phyloP scores from a whole-genome alignment of 192 early-diverging fungal genomes.

The Spizellomyces punctatus region DNA sequence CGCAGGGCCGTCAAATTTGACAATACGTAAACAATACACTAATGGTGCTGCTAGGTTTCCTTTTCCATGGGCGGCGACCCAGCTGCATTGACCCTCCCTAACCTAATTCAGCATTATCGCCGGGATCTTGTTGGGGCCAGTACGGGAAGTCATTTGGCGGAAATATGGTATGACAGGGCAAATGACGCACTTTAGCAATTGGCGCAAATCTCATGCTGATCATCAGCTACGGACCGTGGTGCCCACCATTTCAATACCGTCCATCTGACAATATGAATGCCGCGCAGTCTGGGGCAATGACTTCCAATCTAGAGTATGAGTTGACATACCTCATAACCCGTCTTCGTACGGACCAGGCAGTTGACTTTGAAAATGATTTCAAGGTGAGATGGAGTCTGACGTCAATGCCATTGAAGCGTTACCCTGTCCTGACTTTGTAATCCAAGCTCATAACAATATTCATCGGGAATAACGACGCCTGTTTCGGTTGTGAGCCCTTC shows the following conservation, averaged over 20 bases:
- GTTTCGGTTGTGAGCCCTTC: conserved; percentile 41
- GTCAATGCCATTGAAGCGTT: not conserved
- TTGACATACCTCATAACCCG: conserved; percentile 46
- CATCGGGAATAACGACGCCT: conserved; percentile 63
- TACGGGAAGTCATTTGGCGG: conserved; percentile 47
- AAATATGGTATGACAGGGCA: conserved; percentile 47
- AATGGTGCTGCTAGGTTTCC: conserved; percentile 1
- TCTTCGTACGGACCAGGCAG: conserved; percentile 30
- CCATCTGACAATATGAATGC: conserved; percentile 48
- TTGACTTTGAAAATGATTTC: conserved; percentile 46
- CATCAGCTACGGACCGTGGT: conserved; percentile 34
- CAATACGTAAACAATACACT: not conserved
- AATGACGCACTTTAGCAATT: no score
- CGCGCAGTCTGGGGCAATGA: conserved; percentile 58
- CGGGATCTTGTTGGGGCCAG: conserved; percentile 40
- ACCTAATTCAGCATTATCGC: conserved; percentile 47
- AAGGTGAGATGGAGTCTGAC: conserved; percentile 23
- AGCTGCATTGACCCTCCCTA: conserved; percentile 45
- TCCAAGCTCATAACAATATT: conserved; percentile 55
- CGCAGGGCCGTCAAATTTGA: not conserved
- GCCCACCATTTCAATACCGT: conserved; percentile 38
- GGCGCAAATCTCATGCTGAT: not conserved
- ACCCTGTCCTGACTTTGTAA: not conserved
- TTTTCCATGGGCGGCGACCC: conserved; percentile 56
- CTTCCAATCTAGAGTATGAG: conserved; percentile 45